phyloP scores from a whole-genome alignment of 768 basidiomycete species.

The Plicaturopsis crispa region DNA sequence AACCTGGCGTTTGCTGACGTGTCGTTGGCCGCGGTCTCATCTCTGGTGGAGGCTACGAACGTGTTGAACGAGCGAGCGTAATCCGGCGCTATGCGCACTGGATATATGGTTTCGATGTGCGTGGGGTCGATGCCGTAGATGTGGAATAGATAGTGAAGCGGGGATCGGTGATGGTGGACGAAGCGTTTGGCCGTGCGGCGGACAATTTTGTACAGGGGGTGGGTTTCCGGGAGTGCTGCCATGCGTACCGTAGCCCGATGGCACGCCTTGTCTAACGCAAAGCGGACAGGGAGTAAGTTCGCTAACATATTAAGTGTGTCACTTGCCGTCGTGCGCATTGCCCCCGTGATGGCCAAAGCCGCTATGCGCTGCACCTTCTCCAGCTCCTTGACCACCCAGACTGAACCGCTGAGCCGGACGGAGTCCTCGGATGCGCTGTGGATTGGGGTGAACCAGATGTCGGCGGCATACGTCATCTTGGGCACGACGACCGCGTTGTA shows the following conservation, averaged over 20 bases:
- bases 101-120: not conserved
- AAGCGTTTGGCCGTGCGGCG: not conserved
- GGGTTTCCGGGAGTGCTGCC: not conserved
- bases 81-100: not conserved
- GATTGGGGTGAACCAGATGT: conserved; percentile 8
- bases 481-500: conserved; percentile 15
- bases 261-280: conserved; percentile 5
- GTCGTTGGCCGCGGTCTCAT: not conserved
- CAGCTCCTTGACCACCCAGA: not conserved
- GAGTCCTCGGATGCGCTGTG: not conserved
- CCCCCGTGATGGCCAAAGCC: conserved; percentile 4
- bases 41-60: not conserved
- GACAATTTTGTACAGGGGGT: not conserved
- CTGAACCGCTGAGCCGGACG: not conserved
- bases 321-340: conserved; percentile 5
- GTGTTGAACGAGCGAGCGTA: not conserved
- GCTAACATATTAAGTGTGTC: conserved; percentile 9
- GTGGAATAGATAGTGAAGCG: not conserved
- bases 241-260: not conserved
- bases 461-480: conserved; percentile 19
- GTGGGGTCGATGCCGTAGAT: not conserved
- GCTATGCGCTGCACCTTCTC: not conserved
- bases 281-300: conserved; percentile 7
- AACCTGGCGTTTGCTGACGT: not conserved
- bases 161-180: not conserved